These are phyloP conservation scores for Sporothrix brasiliensis DNA, from an alignment of 2,329 filamentous ascomycete genomes.

Conservation along the genomic window DNA sequence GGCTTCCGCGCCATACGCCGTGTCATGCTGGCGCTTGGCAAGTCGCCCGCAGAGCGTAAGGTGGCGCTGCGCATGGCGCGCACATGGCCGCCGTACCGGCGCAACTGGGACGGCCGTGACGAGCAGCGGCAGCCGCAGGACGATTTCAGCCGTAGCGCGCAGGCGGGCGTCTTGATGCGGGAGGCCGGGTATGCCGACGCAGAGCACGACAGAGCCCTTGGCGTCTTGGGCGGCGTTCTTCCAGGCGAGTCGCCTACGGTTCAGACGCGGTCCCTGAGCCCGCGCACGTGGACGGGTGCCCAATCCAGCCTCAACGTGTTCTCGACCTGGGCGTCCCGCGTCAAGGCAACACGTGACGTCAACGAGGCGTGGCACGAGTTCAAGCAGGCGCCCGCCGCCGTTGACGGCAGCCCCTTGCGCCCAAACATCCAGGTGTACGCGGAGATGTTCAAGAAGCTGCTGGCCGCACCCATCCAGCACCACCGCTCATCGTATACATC, in stretches of 20 bases:
- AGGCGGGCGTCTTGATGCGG: constrained; percentile 57
- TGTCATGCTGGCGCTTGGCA: constrained; percentile 58
- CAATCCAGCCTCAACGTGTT: constrained; percentile 44
- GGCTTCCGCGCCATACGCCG: constrained; percentile 59
- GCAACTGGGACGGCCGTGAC: constrained; percentile 62
- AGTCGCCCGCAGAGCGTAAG: constrained; percentile 54
- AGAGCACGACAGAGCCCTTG: constrained; percentile 53
- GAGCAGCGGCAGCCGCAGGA: constrained; percentile 56
- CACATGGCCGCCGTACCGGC: constrained; percentile 64
- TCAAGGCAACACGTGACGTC: constrained; percentile 62
- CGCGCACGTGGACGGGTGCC: constrained; percentile 41
- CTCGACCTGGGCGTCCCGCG: constrained; percentile 57
- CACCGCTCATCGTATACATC: neutral
- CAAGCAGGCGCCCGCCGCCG: constrained; percentile 43
- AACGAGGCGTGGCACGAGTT: constrained; percentile 63
- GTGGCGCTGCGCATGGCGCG: constrained; percentile 53
- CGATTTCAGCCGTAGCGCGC: constrained; percentile 57
- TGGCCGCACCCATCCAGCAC: constrained; percentile 42
- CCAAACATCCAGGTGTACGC: constrained; percentile 55
- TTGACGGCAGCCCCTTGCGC: constrained; percentile 37
- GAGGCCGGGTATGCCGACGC: constrained; percentile 58
- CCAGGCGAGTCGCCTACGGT: constrained; percentile 59
- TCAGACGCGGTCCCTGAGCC: constrained; percentile 52
- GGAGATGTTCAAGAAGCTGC: constrained; percentile 63
- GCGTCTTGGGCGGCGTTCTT: constrained; percentile 57